Evolutionary conservation across 176 grass and related monocot species (phyloP), one percentile per base, ranked within the genome.

Genomic region (Poa annua): DNA sequence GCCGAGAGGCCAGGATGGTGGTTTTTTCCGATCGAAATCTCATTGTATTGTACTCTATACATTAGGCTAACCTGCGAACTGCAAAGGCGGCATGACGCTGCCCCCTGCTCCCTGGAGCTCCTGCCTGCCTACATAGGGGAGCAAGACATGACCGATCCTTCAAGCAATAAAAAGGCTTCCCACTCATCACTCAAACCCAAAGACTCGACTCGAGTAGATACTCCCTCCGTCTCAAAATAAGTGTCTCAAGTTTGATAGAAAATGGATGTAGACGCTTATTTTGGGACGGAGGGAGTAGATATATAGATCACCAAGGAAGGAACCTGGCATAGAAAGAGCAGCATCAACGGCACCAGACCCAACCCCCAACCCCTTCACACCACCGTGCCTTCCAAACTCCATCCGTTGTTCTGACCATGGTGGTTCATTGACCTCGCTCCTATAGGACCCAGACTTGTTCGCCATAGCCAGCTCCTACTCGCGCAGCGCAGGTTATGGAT

Each of bases 321-420:
- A 6, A 29, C 3, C 34, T 67, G 0, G 4, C 21, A 6, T 29
- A 52, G 0, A 11, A 7, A 48, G 15, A 48, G 72, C 56, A 29
- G 54, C 82, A 14, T 69, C 54, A 55, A 13, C 39, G 34, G 1
- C 70, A 34, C 67, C 60, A 20, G 73, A 86, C 89, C 89, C 87
- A 77, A 84, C 74, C 70, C 81, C 69, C 81, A 87, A 87, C 89
- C 62, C 71, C 81, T 87, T 75, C 80, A 60, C 64, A 91, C 85
- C 81, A 61, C 77, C 63, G 50, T 54, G 66, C 69, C 13, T 52
- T 45, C 77, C 69, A 36, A 77, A 38, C 44, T 35, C 3, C 38
- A 1, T 2, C 54, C 21, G 22, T 78, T 22, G 32, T 8, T 25
- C 36, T 20, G 49, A 42, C 62, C 73, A 76, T 26, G 59, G 38